Evolutionary conservation across 495 filamentous ascomycete genomes (phyloP), one percentile per base, ranked within the genome.

Genomic region (Aspergillus nidulans): DNA sequence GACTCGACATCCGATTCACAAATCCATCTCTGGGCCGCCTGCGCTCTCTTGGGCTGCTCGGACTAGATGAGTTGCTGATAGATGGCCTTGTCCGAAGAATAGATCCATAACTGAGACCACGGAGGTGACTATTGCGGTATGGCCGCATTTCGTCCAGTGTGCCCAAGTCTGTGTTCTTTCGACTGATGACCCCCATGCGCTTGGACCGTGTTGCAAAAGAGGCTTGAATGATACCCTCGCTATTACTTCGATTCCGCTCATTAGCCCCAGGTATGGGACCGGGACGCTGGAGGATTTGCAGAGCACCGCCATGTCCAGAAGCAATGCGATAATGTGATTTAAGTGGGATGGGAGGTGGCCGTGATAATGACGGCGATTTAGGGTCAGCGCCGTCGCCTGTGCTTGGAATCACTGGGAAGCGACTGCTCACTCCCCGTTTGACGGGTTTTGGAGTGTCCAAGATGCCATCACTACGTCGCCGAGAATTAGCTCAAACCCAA

Each of bases 161-260:
- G 21, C 83, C 83, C 9, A 95, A 73, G 50, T 91, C 90, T 13
- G 83, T 81, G 21, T 85, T 79, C 63, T 90, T 89, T 58, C 81
- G 85, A 36, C 43, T 55, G 25, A 96, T 84, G 24, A 95, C 85
- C 5, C 91, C 92, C 89, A 96, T 95, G 6, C 92, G 83, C 60
- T 86, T 85, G 51, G 65, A 78, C 55, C 72, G 87, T 73, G 77
- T 74, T 9, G 76, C 68, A 47, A 72, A 65, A 12, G 83, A 80
- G 19, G 78, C 79, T 39, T 84, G 80, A 30, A 89, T 78, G 15
- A 90, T 77, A 20, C 88, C 91, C 66, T 97, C 92, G 54, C 90
- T 95, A 59, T 96, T 94, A 60, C 91, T 96, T 41, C 92, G 84
- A 41, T 89, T 83, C 21, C 91, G 82, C 63, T 97, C 92, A 63